Evolutionary conservation across 2,329 filamentous ascomycete species (phyloP).

Genomic region (Whalleya microplaca): DNA sequence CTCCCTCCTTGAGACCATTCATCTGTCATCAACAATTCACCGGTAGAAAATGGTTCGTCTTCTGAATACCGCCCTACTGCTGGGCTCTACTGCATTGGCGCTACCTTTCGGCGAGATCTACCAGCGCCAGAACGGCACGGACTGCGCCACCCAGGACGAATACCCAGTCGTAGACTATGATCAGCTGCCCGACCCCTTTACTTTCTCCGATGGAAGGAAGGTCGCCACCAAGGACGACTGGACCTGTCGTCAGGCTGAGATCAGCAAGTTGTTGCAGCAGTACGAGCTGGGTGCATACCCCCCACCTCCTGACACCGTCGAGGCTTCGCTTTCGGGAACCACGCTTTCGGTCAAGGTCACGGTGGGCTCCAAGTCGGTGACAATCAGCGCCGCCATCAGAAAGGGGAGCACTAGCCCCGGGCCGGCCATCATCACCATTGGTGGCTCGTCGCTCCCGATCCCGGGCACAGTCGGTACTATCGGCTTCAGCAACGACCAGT

Average conservation of each 20-base stretch:
- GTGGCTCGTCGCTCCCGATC: constrained; percentile 57
- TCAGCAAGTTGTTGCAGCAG: constrained; percentile 51
- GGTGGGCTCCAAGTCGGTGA: constrained; percentile 49
- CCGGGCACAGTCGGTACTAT: constrained; percentile 59
- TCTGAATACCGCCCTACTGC: constrained; percentile 31
- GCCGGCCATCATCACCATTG: constrained; percentile 62
- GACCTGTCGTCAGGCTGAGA: constrained; percentile 53
- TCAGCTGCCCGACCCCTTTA: constrained; percentile 54
- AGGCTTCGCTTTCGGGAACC: constrained; percentile 47
- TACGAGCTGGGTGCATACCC: constrained; percentile 56
- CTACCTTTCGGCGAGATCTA: constrained; percentile 40
- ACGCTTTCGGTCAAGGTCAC: constrained; percentile 50
- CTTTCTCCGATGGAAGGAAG: constrained; percentile 45
- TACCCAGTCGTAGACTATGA: constrained; percentile 42
- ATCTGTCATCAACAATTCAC: constrained; percentile 1
- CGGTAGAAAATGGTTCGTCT: constrained; percentile 31
- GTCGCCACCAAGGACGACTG: constrained; percentile 51
- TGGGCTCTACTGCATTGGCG: constrained; percentile 40
- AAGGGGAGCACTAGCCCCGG: constrained; percentile 52
- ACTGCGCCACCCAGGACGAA: constrained; percentile 40
- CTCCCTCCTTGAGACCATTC: constrained; percentile 5
- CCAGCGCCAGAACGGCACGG: constrained; percentile 38
- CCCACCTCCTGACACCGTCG: constrained; percentile 49
- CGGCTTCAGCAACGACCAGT: constrained; percentile 61
- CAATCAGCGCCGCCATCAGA: constrained; percentile 48